Base-by-base conservation (phyloP, 768 basidiomycete genomes). In the Wakefieldia striispora region DNA sequence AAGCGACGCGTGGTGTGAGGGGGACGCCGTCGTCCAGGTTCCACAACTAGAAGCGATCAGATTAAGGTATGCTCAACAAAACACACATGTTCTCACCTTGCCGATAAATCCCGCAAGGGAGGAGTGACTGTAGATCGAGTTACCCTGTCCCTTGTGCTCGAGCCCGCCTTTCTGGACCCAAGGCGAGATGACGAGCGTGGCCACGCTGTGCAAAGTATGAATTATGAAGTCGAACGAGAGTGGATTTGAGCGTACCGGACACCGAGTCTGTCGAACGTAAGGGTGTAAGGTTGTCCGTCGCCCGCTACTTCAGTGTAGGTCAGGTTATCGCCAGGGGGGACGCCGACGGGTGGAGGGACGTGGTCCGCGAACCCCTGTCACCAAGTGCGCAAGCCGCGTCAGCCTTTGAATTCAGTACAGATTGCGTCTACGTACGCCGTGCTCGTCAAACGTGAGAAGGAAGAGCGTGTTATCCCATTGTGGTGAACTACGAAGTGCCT, bases 371-470 rank as follows among this genome's bases (percentile, higher is more conserved):
- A 63, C 1, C 62, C 62, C 61, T 64, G 24, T 38, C 8, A 17
- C 20, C 12, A 21, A 14, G 13, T 17, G 6, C 11, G 11, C 1
- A 19, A 34, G 17, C 12, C 3, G 4, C 1, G 0, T 59, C n/a
- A 49, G 27, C 38, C 16, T 19, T 23, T 24, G n/a, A 10, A 44
- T 16, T 2, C 17, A 34, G 2, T 23, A 27, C 10, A 9, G 20
- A 46, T 14, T 13, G 16, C 20, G 4, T 5, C 3, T 16, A 57
- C 61, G 16, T 36, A 63, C 61, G 3, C 62, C 62, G 4, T 63
- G 62, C 21, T 63, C 62, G n/a, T 63, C 62, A 42, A 63, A 63
- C 6, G 62, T 59, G 34, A 64, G 13, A 2, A 63, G 13, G n/a
- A 63, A 64, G 8, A 63, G 52, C 1, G 37, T 38, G 13, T 26